phyloP scores from a whole-genome alignment of 768 basidiomycete genomes.

The Mycena leptocephala region DNA sequence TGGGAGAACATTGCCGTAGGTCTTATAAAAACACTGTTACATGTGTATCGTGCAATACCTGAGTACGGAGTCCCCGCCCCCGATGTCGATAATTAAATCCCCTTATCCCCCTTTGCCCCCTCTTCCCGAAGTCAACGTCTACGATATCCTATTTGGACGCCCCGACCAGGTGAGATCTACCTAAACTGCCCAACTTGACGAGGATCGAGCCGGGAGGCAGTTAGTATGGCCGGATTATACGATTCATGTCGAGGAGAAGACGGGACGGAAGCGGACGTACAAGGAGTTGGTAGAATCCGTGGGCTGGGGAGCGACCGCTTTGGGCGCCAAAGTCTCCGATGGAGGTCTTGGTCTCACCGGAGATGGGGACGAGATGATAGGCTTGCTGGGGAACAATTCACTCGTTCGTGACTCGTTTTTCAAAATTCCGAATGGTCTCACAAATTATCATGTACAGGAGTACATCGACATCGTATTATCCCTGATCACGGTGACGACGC shows the following conservation, averaged over 20 bases:
- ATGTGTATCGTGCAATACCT: no score
- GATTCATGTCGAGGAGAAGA: conserved; percentile 69
- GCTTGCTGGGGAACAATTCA: conserved; percentile 80
- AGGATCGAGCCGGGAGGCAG: not conserved
- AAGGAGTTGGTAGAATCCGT: conserved; percentile 68
- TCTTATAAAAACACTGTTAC: no score
- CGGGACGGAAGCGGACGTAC: conserved; percentile 62
- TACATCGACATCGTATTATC: conserved; percentile 67
- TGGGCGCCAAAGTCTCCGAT: conserved; percentile 59
- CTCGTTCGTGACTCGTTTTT: conserved; percentile 60
- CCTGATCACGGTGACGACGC: conserved; percentile 64
- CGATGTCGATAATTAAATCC: no score
- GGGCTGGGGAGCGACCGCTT: conserved; percentile 70
- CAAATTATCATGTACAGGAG: conserved; percentile 56
- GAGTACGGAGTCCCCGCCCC: no score
- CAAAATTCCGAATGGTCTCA: not conserved
- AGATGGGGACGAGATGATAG: conserved; percentile 74
- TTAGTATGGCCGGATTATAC: conserved; percentile 70
- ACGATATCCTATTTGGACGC: conserved; percentile 69
- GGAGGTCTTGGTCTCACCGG: conserved; percentile 73
- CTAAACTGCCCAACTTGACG: no score
- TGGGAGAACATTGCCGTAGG: no score
- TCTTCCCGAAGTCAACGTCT: conserved; percentile 67
- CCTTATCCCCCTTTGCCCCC: conserved; percentile 68
- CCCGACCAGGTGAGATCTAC: conserved; percentile 58